Evolutionary conservation across 805 yeast species (phyloP).

Genomic region (Saturnispora ahearnii): DNA sequence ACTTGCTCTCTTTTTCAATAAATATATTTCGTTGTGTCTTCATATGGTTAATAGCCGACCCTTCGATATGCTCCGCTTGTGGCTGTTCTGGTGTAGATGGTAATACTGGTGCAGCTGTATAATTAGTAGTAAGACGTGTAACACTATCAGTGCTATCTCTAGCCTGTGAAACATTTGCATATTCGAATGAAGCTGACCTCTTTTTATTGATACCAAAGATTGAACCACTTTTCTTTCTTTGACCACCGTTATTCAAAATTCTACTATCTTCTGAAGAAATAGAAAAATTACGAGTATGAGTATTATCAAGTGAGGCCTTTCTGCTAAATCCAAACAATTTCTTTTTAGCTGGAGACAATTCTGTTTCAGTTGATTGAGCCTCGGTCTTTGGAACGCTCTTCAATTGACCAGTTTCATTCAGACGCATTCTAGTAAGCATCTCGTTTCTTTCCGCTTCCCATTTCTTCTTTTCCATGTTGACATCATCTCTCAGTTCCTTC

Average conservation of each 20-base stretch:
- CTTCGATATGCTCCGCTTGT: background rate
- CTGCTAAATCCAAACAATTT: constrained; percentile 7
- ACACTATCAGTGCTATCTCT: background rate
- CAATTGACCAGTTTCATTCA: constrained; percentile 1
- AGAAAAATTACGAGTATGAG: constrained; percentile 5
- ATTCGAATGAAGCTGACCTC: background rate
- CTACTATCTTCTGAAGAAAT: constrained; percentile 7
- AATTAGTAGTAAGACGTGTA: background rate
- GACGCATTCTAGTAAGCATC: background rate
- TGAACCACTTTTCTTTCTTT: background rate
- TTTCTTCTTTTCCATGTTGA: constrained; percentile 18
- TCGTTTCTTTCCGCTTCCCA: constrained; percentile 21
- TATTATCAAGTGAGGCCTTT: background rate
- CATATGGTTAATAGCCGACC: background rate
- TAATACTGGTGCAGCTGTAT: background rate
- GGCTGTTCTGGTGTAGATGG: background rate
- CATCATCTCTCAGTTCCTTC: constrained; percentile 19
- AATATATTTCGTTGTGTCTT: background rate
- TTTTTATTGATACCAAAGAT: background rate
- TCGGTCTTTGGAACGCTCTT: background rate
- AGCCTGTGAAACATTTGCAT: background rate
- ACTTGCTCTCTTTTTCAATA: background rate
- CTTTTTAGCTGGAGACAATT: background rate
- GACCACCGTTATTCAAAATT: background rate
- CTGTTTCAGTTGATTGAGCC: background rate